Conservation (phyloP, 768 basidiomycete genomes). For the Lactarius deliciosus region DNA sequence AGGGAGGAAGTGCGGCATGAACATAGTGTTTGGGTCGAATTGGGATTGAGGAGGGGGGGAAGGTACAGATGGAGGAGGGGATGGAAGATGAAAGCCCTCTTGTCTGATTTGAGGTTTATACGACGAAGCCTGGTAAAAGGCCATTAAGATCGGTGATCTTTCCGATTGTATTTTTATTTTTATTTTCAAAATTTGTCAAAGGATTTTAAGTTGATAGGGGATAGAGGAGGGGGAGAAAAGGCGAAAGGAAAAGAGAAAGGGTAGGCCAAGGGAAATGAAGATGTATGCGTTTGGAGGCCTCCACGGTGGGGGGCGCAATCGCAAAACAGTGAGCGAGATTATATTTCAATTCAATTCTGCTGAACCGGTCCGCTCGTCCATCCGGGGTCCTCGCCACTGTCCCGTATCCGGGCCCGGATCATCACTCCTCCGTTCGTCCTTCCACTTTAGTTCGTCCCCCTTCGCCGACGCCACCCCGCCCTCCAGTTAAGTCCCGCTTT, state of each 20-base stretch:
- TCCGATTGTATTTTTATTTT: not conserved
- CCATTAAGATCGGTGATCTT: constrained; percentile 32
- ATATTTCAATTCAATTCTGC: constrained; percentile 14
- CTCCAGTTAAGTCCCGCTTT: not conserved
- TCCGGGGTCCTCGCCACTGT: constrained; percentile 18
- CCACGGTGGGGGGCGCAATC: constrained; percentile 1
- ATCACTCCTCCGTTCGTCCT: constrained; percentile 17
- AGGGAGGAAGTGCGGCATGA: constrained; percentile 51
- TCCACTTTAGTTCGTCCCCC: constrained; percentile 10
- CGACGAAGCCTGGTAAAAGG: constrained; percentile 39
- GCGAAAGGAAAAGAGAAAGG: not conserved
- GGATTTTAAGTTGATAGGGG: not conserved
- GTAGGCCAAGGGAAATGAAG: not conserved
- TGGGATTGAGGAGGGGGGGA: constrained; percentile 34
- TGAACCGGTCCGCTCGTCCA: constrained; percentile 15
- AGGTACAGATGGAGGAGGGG: constrained; percentile 41
- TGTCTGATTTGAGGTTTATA: constrained; percentile 65
- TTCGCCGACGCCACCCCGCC: constrained; percentile 28
- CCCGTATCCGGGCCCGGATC: constrained; percentile 27
- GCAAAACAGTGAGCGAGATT: not conserved
- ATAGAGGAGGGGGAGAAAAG: not conserved
- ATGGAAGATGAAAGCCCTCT: constrained; percentile 71
- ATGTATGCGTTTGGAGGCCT: not conserved
- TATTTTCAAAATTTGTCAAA: not conserved
- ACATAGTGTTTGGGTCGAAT: constrained; percentile 40